Evolutionary conservation across 768 basidiomycete species (phyloP), one percentile per base, ranked within the genome.

Genomic region (Brasilioporus rufonigricans): DNA sequence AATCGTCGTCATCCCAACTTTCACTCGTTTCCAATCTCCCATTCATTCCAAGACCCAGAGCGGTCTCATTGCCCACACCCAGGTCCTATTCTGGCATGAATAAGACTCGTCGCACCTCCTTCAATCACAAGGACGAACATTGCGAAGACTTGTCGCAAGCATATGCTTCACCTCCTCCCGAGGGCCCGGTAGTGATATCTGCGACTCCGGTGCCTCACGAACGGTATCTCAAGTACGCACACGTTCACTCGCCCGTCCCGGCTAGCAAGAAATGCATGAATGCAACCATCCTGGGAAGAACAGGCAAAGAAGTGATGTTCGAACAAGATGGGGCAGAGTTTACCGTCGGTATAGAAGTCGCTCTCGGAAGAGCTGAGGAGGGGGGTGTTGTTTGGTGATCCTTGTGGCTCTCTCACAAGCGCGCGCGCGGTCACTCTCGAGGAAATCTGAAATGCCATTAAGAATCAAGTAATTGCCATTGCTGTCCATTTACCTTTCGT

Each of bases 301-400:
- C 55, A 9, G 44, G 59, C 13, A 65, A 59, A 33, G 69, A 62
- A 36, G 51, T 65, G 35, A 51, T 65, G 12, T 70, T 70, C 44
- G 60, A 70, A 48, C 67, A 62, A 36, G 60, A 33, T 4, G 69
- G 65, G 8, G 61, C 64, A 29, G 67, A 64, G 44, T 71, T 61
- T 26, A 61, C 61, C 1, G 58, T 67, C 27, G 71, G 69, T 16
- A 53, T 72, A 27, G 71, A 71, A 40, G 65, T 71, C 12, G 65
- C 69, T 23, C 57, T 71, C 19, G 68, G 69, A 54, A 60, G 67
- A 45, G 71, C 69, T 24, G 69, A 71, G 35, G 71, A 72, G 41
- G 69, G 71, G 6, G 60, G 67, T 2, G 61, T 68, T 1, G 55
- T 71, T 21, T 70, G 70, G 68, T 70, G 52, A 68, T n/a, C 48